These are phyloP conservation scores for Leccinum fuscescens DNA, from an alignment of 1,284 basidiomycete genomes.

Conservation along the genomic window DNA sequence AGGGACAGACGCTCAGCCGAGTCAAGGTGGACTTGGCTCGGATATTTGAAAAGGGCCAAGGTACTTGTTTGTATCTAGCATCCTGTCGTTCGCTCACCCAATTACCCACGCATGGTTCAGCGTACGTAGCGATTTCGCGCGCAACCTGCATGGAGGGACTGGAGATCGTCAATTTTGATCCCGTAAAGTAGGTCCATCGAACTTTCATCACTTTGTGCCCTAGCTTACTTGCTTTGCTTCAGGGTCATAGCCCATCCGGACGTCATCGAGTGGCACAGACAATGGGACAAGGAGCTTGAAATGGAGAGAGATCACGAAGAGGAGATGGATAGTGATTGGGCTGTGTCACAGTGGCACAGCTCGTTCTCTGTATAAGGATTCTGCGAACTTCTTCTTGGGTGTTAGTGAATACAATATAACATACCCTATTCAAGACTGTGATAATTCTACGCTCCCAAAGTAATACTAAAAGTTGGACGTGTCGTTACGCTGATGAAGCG, in stretches of 20 bases:
- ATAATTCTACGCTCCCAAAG: constrained; percentile 10
- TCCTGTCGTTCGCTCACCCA: background rate
- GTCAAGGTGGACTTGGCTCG: constrained; percentile 68
- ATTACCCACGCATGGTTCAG: constrained; percentile 42
- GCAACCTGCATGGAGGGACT: too few species aligned
- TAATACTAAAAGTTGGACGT: constrained; percentile 17
- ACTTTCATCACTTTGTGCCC: background rate
- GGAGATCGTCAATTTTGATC: constrained; percentile 28
- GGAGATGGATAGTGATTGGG: constrained; percentile 35
- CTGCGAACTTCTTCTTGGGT: background rate
- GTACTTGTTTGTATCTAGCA: constrained; percentile 30
- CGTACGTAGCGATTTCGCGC: constrained; percentile 85
- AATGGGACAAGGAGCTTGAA: constrained; percentile 21
- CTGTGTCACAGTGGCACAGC: constrained; percentile 32
- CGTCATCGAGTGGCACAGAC: constrained; percentile 32
- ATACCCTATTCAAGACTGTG: background rate
- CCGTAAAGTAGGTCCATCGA: constrained; percentile 55
- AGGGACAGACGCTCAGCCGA: constrained; percentile 78
- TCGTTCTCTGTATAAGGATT: constrained; percentile 25
- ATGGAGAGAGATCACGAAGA: constrained; percentile 25
- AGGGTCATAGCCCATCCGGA: constrained; percentile 51
- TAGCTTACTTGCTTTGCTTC: constrained; percentile 8
- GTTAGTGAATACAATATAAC: constrained; percentile 7
- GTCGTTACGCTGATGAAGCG: constrained; percentile 12
- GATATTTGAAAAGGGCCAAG: constrained; percentile 82